Conservation (phyloP, 1,284 basidiomycete species). For the Kalmanozyma brasiliensis region DNA sequence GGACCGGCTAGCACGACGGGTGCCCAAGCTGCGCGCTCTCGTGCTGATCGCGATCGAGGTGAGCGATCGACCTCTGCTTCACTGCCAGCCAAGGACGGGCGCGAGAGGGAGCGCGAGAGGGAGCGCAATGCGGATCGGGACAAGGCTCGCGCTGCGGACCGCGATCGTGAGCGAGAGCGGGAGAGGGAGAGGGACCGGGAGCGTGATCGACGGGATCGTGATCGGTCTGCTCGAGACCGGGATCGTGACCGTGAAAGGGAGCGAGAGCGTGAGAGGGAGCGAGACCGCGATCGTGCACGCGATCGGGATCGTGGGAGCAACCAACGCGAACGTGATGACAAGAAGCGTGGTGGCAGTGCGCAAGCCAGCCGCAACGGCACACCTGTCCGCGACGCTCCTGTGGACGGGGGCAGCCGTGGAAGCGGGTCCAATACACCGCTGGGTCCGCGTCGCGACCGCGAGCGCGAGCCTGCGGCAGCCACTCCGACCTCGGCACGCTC, state of each 20-base stretch:
- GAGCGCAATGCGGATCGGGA: constrained; percentile 26
- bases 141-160: constrained; percentile 19
- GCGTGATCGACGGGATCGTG: constrained; percentile 21
- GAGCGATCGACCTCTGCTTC: constrained; percentile 20
- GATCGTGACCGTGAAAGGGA: constrained; percentile 27
- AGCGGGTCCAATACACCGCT: constrained; percentile 24
- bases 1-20: constrained; percentile 25
- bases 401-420: constrained; percentile 7
- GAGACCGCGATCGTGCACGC: constrained; percentile 11
- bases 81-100: constrained; percentile 15
- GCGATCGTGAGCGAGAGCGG: constrained; percentile 34
- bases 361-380: constrained; percentile 35
- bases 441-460: constrained; percentile 28
- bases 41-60: constrained; percentile 23
- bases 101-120: constrained; percentile 18
- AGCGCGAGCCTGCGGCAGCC: constrained; percentile 21
- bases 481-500: constrained; percentile 19
- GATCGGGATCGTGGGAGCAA: constrained; percentile 9
- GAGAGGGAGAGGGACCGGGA: constrained; percentile 20
- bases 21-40: constrained; percentile 25
- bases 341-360: constrained; percentile 20
- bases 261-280: constrained; percentile 10
- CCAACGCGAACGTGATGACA: constrained; percentile 20
- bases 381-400: constrained; percentile 13
- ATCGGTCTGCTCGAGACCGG: constrained; percentile 20